phyloP scores from a whole-genome alignment of 2,329 filamentous ascomycete genomes.

The Biscogniauxia sp. region DNA sequence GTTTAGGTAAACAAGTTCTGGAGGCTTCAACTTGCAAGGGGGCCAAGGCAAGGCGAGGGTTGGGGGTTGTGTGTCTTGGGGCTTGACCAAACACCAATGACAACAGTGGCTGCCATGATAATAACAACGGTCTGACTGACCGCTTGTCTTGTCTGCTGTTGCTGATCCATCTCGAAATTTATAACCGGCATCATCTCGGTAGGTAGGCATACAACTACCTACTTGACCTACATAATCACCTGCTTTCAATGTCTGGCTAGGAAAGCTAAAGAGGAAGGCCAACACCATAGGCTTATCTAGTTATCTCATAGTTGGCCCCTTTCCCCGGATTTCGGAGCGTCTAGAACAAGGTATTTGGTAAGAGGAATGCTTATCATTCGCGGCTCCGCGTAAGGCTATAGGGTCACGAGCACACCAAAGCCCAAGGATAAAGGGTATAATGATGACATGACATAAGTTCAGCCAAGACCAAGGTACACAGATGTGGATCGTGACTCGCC shows the following conservation, averaged over 20 bases:
- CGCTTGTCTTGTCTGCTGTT: background rate
- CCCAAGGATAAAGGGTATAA: background rate
- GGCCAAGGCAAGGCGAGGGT: background rate
- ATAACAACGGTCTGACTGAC: background rate
- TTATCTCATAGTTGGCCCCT: background rate
- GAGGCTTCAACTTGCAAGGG: background rate
- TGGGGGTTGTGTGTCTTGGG: background rate
- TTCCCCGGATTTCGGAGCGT: background rate
- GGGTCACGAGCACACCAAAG: background rate
- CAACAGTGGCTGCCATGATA: too few relatives aligned
- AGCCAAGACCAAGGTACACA: background rate
- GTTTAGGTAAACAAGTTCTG: background rate
- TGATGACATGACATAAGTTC: background rate
- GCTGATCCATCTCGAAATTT: background rate
- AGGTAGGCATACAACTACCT: too few relatives aligned
- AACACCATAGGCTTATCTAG: background rate
- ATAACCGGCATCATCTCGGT: too few relatives aligned
- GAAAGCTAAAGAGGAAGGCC: background rate
- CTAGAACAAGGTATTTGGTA: background rate
- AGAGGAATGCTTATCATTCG: background rate
- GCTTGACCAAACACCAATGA: background rate
- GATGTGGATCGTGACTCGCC: background rate
- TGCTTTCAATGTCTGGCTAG: background rate
- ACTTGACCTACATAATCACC: too few relatives aligned
- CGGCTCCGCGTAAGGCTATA: background rate